Evolutionary conservation across 2,329 filamentous ascomycete genomes (phyloP), one percentile per base, ranked within the genome.

Genomic region (Phialophora expanda): DNA sequence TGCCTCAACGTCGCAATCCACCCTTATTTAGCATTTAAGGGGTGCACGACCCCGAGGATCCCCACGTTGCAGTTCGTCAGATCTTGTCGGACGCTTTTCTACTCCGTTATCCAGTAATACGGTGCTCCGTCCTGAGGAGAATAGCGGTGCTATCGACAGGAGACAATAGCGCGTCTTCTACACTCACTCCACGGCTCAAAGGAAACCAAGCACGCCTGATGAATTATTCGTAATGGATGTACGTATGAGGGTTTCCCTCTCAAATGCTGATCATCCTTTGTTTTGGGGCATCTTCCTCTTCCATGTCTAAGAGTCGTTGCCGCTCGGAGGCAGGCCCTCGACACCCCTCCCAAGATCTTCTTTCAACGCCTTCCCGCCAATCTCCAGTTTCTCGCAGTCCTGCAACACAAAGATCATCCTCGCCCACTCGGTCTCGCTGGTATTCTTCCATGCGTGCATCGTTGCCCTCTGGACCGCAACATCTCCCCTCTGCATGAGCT

Each of bases 391-490:
- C 64, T 71, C 56, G 50, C 67, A 66, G 46, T 73, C 71, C 62
- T 71, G 69, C 61, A 71, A 51, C 44, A 73, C 66, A 26, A 70
- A 72, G 59, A 73, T 69, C 71, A 73, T 73, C 41, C 71, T 60
- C 6, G 67, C 68, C 71, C 71, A 73, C 11, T 71, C 68, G 7
- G 68, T 71, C 30, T 69, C 61, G 58, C 68, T 70, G 12, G 64
- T 61, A 66, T 81, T 81, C 59, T 74, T 72, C 79, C 79, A 82
- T 28, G 75, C 74, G 70, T 78, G 76, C 56, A 74, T 76, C 4
- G 76, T 78, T 0, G 80, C 84, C 48, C 85, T 76, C 74, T 87
- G 84, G 22, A 87, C 81, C 9, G 81, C 81, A n/a, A 86, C 75
- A 70, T 87, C 85, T 2, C 85, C 85, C 11, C 79, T 76, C 55